Evolutionary conservation across 2,329 filamentous ascomycete species (phyloP).

Genomic region (Dothistroma septosporum): DNA sequence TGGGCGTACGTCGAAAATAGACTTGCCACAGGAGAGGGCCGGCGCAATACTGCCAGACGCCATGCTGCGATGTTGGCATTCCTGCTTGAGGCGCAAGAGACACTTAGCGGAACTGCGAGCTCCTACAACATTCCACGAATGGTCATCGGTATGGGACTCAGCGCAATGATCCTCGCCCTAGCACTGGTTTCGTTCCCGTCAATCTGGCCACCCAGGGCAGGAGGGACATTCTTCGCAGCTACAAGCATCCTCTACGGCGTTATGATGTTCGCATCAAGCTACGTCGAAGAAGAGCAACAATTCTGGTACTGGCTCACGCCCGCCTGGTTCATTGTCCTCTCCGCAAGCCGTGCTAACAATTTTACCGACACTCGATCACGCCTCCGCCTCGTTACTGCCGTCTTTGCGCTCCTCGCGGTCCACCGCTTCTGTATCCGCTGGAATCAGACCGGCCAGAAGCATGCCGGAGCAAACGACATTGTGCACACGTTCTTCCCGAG

Average conservation of each 20-base stretch:
- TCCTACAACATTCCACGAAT: slow-evolving; percentile 77
- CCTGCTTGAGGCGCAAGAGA: slow-evolving; percentile 65
- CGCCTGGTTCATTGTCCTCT: slow-evolving; percentile 55
- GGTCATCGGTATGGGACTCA: slow-evolving; percentile 42
- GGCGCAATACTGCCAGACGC: slow-evolving; percentile 10
- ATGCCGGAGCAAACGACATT: slow-evolving; percentile 84
- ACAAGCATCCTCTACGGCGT: slow-evolving; percentile 57
- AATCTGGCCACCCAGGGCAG: slow-evolving; percentile 41
- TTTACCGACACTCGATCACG: background rate
- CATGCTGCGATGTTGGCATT: slow-evolving; percentile 46
- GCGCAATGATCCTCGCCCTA: slow-evolving; percentile 41
- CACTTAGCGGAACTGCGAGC: slow-evolving; percentile 86
- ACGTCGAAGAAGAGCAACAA: slow-evolving; percentile 96
- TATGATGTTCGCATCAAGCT: slow-evolving; percentile 98
- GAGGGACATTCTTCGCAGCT: slow-evolving; percentile 39
- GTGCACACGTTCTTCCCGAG: slow-evolving; percentile 65
- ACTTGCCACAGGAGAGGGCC: background rate
- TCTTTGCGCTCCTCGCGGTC: slow-evolving; percentile 48
- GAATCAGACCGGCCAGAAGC: slow-evolving; percentile 98
- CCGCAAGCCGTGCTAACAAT: slow-evolving; percentile 6
- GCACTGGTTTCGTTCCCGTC: slow-evolving; percentile 33
- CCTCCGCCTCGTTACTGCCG: slow-evolving; percentile 15
- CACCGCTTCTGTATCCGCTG: slow-evolving; percentile 70
- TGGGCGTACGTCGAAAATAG: slow-evolving; percentile 18
- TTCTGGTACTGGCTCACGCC: slow-evolving; percentile 94